Base-by-base conservation (phyloP, 1,284 basidiomycete genomes). In the Fomes fomentarius region DNA sequence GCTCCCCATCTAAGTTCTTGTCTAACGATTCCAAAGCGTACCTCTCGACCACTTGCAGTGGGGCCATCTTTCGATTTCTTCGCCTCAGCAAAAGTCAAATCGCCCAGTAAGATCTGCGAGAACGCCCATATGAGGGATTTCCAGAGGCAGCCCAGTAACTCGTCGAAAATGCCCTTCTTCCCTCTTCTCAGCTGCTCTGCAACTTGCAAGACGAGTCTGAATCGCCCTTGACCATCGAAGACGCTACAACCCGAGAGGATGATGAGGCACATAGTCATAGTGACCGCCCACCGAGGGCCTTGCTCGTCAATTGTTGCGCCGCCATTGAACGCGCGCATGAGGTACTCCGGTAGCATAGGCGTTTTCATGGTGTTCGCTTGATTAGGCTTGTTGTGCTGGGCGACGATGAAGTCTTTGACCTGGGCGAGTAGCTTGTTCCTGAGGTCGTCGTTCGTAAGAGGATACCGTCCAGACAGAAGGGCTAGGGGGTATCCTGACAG, bases 121-220 rank as follows among this genome's bases (percentile, higher is more conserved):
- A 79, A 84, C 0, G 77, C 74, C 83, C 84, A 86, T 24, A 85
- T 66, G 15, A 85, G 68, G 47, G 78, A 76, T 48, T 71, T 74
- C 83, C 83, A 87, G 21, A 80, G 65, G 35, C 76, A 74, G 0
- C 76, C 63, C 46, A 79, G 76, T 9, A 81, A 64, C 9, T 68
- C 65, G 10, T 70, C 69, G 9, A 76, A 65, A 12, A 65, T 50
- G 25, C 11, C 63, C 19, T 67, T 66, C 43, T 72, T 70, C 56
- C 76, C 72, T 1, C 47, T 62, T 9, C 69, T 65, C 2, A 73
- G 60, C 40, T 63, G 57, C 6, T 63, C 66, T 14, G 82, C 66
- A 1, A 69, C 65, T 7, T 67, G 63, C 8, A 79, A 57, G 33
- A 79, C 63, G 28, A 81, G 67, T 57, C 73, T 78, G 30, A 84